Conservation (phyloP, 257 asterid genomes). For the Leptodermis oblonga region DNA sequence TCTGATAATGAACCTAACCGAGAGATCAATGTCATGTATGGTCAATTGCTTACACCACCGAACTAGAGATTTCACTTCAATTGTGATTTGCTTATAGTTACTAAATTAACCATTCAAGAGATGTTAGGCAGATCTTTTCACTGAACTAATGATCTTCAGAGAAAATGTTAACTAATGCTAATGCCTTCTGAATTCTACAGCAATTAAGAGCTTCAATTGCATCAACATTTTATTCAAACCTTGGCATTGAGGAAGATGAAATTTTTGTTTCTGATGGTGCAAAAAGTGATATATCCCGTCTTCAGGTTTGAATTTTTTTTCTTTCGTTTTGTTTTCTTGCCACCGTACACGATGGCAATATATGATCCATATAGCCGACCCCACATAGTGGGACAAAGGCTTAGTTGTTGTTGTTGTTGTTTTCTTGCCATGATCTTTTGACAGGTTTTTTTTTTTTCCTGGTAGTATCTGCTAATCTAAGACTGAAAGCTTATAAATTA, state of each 20-base stretch:
- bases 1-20: background rate
- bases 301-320: constrained; percentile 54
- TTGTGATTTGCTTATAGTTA: background rate
- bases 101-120: background rate
- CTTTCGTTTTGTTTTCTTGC: background rate
- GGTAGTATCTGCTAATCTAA: background rate
- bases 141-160: background rate
- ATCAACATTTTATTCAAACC: constrained; percentile 68
- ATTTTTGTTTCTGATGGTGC: constrained; percentile 98
- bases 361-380: too few species aligned
- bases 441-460: background rate
- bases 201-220: constrained; percentile 87
- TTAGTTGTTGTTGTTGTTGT: too few species aligned
- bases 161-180: background rate
- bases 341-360: too few species aligned
- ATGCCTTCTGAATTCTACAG: constrained; percentile 32
- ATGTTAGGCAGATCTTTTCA: background rate
- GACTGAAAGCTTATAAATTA: background rate
- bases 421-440: background rate
- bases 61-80: background rate
- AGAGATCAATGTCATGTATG: background rate
- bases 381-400: too few species aligned
- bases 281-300: constrained; percentile 95
- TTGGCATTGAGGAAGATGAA: constrained; percentile 85
- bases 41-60: background rate